Percentiles rank a stretch among this genome's conserved stretches.
phyloP scores from a whole-genome alignment of 371 early-diverging fungal genomes.

The Zychaea mexicana region DNA sequence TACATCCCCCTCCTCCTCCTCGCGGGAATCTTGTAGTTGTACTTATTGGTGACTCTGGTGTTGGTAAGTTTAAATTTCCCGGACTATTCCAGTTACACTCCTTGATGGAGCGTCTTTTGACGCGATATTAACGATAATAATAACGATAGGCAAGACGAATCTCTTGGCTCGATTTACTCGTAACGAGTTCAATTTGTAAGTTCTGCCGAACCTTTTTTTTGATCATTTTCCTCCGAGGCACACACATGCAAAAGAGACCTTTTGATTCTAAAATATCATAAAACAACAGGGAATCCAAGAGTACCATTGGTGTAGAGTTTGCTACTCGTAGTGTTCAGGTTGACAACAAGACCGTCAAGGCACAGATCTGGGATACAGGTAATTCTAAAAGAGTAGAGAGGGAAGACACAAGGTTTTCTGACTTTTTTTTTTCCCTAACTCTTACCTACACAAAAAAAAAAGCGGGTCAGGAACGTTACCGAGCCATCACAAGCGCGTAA shows the following conservation, averaged over 20 bases:
- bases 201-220: background rate
- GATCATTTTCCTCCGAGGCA: too few relatives aligned
- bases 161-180: constrained; percentile 97
- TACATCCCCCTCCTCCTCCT: too few relatives aligned
- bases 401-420: background rate
- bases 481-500: constrained; percentile 90
- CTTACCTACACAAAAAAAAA: too few relatives aligned
- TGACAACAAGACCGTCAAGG: constrained; percentile 97
- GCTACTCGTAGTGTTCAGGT: constrained; percentile 97
- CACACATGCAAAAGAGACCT: background rate
- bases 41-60: constrained; percentile 99
- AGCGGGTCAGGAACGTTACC: constrained; percentile 93
- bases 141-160: constrained; percentile 70
- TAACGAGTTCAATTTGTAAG: constrained; percentile 91
- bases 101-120: too few relatives aligned
- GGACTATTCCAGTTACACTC: background rate
- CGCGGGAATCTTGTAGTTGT: too few relatives aligned
- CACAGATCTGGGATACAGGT: constrained; percentile 98
- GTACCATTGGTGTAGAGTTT: constrained; percentile 99
- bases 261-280: too few relatives aligned
- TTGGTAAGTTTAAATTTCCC: too few relatives aligned
- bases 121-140: background rate
- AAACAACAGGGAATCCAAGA: constrained; percentile 83
- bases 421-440: constrained; percentile 16
- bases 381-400: constrained; percentile 16